Base-by-base conservation (phyloP, 352 stramenopile species). In the Phytopythium aichiense region DNA sequence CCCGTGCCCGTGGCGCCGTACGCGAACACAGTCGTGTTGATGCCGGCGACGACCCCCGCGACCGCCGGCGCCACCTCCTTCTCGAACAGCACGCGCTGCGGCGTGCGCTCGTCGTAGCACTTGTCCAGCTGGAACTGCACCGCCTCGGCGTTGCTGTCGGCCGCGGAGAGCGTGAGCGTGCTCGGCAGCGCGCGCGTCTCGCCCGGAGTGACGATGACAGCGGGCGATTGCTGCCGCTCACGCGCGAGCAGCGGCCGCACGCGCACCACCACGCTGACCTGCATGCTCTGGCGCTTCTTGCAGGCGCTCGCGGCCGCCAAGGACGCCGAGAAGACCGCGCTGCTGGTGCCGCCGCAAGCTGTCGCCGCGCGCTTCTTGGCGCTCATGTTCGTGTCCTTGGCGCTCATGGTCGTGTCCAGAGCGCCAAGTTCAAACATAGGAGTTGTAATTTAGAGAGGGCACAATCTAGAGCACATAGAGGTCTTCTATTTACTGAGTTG, bases 1-100 rank as follows among this genome's bases (percentile, higher is more conserved):
- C 93, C 93, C 15, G 86, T 89, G 28, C 88, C 88, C 1, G 92
- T 98, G 63, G 79, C 77, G 20, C 77, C 82, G 43, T 88, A 89
- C 37, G 77, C 77, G 45, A 89, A 74, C 31, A 89, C 67, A 2
- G 73, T 79, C 20, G 71, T 77, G 62, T 86, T 79, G 23, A 79
- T 63, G 5, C 79, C 82, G 1, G 75, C 61, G 18, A 84, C 55
- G 30, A 81, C 67, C n/a, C 54, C 56, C 25, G 64, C 43, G n/a
- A 81, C 64, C 6, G 61, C 67, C 25, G 66, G 72, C 48, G 70
- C 51, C 54, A 83, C 71, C 69, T 83, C 74, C n/a, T 61, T 61
- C 46, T 77, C 61, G 57, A 81, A 81, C 1, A 83, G 35, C 11
- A 75, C 42, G 9, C 58, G 69, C 64, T 83, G 74, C 15, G 72